phyloP scores from a whole-genome alignment of 2,329 filamentous ascomycete genomes.

The Penicillium sp. region DNA sequence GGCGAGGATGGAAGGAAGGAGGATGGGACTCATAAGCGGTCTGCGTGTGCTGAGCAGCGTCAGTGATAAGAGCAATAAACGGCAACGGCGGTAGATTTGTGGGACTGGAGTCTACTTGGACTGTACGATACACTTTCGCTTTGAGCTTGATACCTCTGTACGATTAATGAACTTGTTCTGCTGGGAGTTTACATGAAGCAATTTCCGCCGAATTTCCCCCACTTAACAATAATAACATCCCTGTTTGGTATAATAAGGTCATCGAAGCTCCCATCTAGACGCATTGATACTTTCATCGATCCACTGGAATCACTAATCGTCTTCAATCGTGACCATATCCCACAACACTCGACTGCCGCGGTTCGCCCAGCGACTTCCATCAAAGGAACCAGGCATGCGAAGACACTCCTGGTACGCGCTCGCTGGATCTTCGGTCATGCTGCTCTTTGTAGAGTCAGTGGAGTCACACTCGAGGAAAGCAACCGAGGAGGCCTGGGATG shows the following conservation, averaged over 20 bases:
- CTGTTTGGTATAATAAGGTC: not conserved
- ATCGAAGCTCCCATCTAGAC: not conserved
- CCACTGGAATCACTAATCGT: not conserved
- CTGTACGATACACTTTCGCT: constrained; percentile 15
- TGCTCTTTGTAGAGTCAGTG: constrained; percentile 14
- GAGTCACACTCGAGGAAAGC: constrained; percentile 11
- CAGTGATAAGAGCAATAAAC: constrained; percentile 57
- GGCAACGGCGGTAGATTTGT: constrained; percentile 42
- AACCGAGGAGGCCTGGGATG: constrained; percentile 8
- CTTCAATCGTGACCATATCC: constrained; percentile 8
- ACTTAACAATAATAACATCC: constrained; percentile 16
- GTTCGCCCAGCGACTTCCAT: constrained; percentile 23
- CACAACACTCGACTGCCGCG: constrained; percentile 18
- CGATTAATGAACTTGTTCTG: constrained; percentile 28
- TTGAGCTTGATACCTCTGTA: constrained; percentile 28
- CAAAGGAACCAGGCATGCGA: constrained; percentile 23
- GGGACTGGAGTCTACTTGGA: not conserved
- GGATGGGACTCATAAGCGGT: constrained; percentile 60
- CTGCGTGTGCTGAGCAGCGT: constrained; percentile 66
- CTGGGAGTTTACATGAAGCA: constrained; percentile 11
- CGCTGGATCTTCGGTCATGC: constrained; percentile 17
- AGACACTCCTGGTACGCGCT: constrained; percentile 25
- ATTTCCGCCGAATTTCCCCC: constrained; percentile 3
- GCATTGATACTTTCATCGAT: not conserved
- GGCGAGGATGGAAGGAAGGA: constrained; percentile 8